Evolutionary conservation across 306 rosid genomes (phyloP).

Genomic region (Quercus rubra): DNA sequence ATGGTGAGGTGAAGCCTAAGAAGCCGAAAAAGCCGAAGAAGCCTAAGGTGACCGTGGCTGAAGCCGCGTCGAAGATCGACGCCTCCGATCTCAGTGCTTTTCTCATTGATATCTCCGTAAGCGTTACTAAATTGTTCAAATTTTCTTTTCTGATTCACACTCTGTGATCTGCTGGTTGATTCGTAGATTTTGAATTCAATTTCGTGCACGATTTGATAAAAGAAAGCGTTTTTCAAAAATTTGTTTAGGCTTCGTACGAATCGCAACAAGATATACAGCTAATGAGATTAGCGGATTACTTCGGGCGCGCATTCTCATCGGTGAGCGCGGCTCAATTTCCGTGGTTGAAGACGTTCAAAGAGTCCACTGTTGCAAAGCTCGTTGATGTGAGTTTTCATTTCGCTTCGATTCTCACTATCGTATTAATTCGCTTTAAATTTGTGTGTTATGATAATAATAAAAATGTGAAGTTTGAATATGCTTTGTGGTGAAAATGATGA

Average conservation of each 20-base stretch:
- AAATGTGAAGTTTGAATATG: background rate
- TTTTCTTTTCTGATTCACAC: background rate
- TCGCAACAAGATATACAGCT: conserved; percentile 60
- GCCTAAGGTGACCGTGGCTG: conserved; percentile 53
- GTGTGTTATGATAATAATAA: background rate
- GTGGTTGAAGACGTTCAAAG: conserved; percentile 73
- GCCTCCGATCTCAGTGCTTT: conserved; percentile 48
- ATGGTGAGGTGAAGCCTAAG: conserved; percentile 37
- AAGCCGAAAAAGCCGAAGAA: conserved; percentile 51
- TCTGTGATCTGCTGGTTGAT: conserved; percentile 18
- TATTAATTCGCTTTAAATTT: background rate
- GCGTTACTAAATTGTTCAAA: conserved; percentile 4
- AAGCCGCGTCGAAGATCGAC: conserved; percentile 56
- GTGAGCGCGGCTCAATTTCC: conserved; percentile 70
- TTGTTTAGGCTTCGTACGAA: conserved; percentile 50
- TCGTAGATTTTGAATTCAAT: conserved; percentile 3
- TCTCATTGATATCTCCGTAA: conserved; percentile 58
- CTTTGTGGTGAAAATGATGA: background rate
- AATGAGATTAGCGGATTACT: conserved; percentile 75
- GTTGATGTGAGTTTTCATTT: conserved; percentile 57
- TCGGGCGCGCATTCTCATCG: conserved; percentile 58
- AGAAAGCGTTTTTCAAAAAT: background rate
- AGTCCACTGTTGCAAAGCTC: conserved; percentile 48
- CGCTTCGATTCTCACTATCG: background rate
- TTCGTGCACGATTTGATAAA: background rate